Evolutionary conservation across 78 protist genomes (phyloP).

Genomic region (Creolimax fragrantissima): DNA sequence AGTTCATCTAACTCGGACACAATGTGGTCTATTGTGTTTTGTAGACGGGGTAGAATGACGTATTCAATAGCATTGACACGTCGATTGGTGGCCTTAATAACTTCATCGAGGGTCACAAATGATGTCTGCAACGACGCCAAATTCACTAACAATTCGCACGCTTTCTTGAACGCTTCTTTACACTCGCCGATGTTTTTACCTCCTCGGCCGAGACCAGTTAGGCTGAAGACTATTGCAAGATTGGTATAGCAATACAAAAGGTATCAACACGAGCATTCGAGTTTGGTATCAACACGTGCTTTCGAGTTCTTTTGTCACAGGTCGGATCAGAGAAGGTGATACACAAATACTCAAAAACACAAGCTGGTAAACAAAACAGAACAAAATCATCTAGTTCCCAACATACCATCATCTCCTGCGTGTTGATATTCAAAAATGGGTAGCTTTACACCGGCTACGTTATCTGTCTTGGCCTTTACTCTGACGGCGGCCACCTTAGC

Average conservation of each 20-base stretch:
- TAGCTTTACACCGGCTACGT: constrained; percentile 89
- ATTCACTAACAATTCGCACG: constrained; percentile 64
- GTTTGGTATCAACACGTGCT: not conserved
- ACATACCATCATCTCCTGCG: constrained; percentile 2
- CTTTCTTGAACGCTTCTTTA: constrained; percentile 42
- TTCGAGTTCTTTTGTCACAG: too few species aligned
- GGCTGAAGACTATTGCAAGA: constrained; percentile 1
- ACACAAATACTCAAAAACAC: constrained; percentile 18
- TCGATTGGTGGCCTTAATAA: constrained; percentile 93
- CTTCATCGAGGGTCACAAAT: constrained; percentile 87
- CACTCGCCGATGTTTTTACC: constrained; percentile 78
- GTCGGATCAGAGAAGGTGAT: not conserved
- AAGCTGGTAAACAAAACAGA: too few species aligned
- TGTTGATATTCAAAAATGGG: constrained; percentile 64
- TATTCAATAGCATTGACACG: constrained; percentile 99
- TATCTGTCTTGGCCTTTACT: constrained; percentile 52
- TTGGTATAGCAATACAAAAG: not conserved
- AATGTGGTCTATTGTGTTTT: constrained; percentile 81
- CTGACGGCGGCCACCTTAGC: constrained; percentile 14
- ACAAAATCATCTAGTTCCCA: too few species aligned
- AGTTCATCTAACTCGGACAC: constrained; percentile 90
- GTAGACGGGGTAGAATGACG: constrained; percentile 81
- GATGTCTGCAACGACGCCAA: constrained; percentile 92
- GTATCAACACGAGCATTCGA: not conserved
- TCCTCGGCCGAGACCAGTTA: constrained; percentile 88